These are phyloP conservation scores for Talaromyces proteolyticus DNA, from an alignment of 495 filamentous ascomycete species.

Conservation along the genomic window DNA sequence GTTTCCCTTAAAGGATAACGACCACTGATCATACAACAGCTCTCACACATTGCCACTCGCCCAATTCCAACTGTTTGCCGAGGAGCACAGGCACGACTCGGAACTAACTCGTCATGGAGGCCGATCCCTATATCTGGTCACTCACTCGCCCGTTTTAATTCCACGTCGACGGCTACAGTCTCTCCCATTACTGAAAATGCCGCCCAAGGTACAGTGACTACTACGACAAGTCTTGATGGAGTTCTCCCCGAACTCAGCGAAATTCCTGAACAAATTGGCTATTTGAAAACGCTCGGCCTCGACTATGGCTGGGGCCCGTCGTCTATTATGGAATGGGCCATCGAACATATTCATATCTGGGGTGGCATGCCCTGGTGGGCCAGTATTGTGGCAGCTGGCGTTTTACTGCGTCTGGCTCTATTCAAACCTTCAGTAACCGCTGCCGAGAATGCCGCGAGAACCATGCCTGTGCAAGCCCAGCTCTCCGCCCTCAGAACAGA, in stretches of 20 bases:
- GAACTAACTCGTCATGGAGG: conserved; percentile 1
- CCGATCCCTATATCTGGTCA: background rate
- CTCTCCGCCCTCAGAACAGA: conserved; percentile 33
- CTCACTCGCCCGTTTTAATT: conserved; percentile 34
- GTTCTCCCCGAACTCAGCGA: conserved; percentile 35
- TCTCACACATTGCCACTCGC: conserved; percentile 4
- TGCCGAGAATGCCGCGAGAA: conserved; percentile 49
- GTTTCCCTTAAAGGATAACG: no score
- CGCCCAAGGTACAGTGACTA: conserved; percentile 5
- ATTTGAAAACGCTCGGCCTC: conserved; percentile 73
- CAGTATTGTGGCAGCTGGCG: conserved; percentile 57
- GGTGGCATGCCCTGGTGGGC: conserved; percentile 75
- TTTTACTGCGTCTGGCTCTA: conserved; percentile 57
- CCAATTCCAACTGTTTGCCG: background rate
- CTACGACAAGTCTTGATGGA: conserved; percentile 18
- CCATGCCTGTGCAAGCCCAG: conserved; percentile 36
- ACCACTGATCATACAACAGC: conserved; percentile 2
- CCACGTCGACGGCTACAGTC: conserved; percentile 26
- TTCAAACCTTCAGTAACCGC: conserved; percentile 58
- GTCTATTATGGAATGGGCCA: conserved; percentile 56
- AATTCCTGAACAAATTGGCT: conserved; percentile 72
- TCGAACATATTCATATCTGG: conserved; percentile 79
- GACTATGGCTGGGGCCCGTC: conserved; percentile 82
- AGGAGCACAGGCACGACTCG: background rate
- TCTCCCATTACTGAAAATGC: conserved; percentile 3